Evolutionary conservation across 1,284 basidiomycete genomes (phyloP).

Genomic region (Schizophyllum commune): DNA sequence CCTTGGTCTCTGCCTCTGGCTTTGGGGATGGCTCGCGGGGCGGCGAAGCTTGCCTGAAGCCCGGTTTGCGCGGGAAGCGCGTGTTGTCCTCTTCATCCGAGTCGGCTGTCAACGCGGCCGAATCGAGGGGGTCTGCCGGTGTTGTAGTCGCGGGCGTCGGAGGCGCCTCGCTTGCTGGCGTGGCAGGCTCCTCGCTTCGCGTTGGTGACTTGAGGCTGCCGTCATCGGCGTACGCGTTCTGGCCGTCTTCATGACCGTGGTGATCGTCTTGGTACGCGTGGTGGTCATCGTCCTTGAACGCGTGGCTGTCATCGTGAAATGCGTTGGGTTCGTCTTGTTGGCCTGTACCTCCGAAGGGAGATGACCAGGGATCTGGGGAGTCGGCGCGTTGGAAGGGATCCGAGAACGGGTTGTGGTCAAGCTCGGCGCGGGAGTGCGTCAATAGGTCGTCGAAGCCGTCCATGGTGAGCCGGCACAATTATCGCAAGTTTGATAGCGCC

Average conservation of each 20-base stretch:
- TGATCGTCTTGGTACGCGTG: not conserved
- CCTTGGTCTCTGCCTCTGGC: slow-evolving; percentile 1
- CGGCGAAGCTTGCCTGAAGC: slow-evolving; percentile 37
- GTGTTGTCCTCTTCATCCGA: slow-evolving; percentile 32
- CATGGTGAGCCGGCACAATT: slow-evolving; percentile 26
- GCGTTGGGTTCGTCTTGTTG: slow-evolving; percentile 9
- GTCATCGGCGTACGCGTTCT: not conserved
- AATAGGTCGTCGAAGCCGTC: slow-evolving; percentile 75
- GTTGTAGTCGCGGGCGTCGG: slow-evolving; percentile 6
- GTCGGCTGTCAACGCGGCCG: slow-evolving; percentile 26
- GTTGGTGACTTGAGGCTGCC: not conserved
- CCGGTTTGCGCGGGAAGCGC: slow-evolving; percentile 23
- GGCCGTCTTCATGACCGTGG: too few relatives aligned
- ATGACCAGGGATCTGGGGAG: slow-evolving; percentile 75
- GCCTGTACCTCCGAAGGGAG: slow-evolving; percentile 24
- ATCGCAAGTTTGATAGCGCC: too few relatives aligned
- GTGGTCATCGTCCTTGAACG: not conserved
- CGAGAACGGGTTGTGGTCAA: slow-evolving; percentile 72
- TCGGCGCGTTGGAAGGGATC: slow-evolving; percentile 64
- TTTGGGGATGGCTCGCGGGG: slow-evolving; percentile 7
- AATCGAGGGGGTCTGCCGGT: slow-evolving; percentile 37
- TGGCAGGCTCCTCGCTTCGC: not conserved
- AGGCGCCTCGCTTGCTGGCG: not conserved
- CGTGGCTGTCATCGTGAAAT: slow-evolving; percentile 3
- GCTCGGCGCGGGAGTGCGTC: slow-evolving; percentile 47